Evolutionary conservation across 2,329 filamentous ascomycete genomes (phyloP), one percentile per base, ranked within the genome.

Genomic region (Neurospora sp.): DNA sequence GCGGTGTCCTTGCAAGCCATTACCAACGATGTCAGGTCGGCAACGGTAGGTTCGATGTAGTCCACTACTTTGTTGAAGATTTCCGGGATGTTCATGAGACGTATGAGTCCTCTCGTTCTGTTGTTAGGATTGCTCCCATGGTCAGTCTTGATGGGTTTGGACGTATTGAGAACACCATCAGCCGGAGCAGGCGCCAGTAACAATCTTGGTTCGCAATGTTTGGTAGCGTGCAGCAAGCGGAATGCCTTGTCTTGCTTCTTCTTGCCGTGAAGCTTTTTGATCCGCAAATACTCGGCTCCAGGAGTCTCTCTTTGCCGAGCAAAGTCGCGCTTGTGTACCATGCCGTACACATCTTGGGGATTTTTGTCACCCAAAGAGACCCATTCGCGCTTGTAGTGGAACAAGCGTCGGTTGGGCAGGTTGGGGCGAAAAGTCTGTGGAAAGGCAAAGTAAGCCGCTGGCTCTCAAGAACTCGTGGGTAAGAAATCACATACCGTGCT

Each of bases 21-120:
- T 3, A 72, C 72, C 38, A 75, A 66, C 1, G 72, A 70, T 6
- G 72, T 70, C 19, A 75, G 13, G 38, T 75, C 72, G 5, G 71
- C 19, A 17, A 74, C 40, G 68, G 70, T 71, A 0, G 73, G 71
- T 11, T 11, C 39, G 10, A 74, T 38, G 0, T 68, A 13, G 11
- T 67, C 9, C 8, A 72, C 13, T 10, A 75, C 46, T 4, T 33
- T 39, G 3, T n/a, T 23, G 7, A 68, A 28, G 19, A 74, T 23
- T 28, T 75, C 72, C 10, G 67, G 4, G 1, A 68, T 66, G 6
- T 9, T 11, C 13, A 75, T 36, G 3, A 72, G 8, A 7, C 19
- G 38, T 17, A 72, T 4, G 1, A 74, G 52, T 11, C 19, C 11
- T 3, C 3, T 62, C 28, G 3, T 28, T 36, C 11, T 17, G 52